Evolutionary conservation across 2,329 filamentous ascomycete genomes (phyloP), one percentile per base, ranked within the genome.

Genomic region (Botrytis elliptica): DNA sequence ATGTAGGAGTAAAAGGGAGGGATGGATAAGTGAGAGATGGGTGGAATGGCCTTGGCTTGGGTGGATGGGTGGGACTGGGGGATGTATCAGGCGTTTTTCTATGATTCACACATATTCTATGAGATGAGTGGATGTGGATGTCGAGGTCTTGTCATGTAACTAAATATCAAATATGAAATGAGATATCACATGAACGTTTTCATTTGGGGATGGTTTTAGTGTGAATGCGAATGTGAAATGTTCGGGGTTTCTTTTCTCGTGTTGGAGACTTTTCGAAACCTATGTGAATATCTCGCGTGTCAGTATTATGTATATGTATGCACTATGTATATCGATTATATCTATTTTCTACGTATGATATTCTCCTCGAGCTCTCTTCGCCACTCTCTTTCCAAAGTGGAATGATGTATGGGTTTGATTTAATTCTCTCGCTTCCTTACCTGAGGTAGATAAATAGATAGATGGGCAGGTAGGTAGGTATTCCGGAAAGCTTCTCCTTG

Each of bases 1-100:
- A 57, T 69, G 49, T 57, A 69, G 66, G 66, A 69, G 66, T 69
- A 69, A 57, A 69, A 57, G 14, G 66, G 49, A 40, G n/a, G 66
- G n/a, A 69, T 57, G 66, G 66, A 57, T 25, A 12, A 57, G 49
- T 57, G 66, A 69, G 36, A 69, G 66, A 33, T 33, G 5, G 49
- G 49, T 25, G 66, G 52, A 44, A 69, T 69, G 38, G 52, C 52
- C 49, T 57, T 33, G 29, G 66, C 5, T 29, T 57, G 52, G 52
- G 18, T 57, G 66, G n/a, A 25, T 68, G 49, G 65, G 36, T 55
- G 29, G 66, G 66, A 59, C 40, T 42, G 36, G n/a, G 18, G 36
- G 49, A 57, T 69, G 66, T 33, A 69, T 44, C 49, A 57, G 65
- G 65, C 65, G 65, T 68, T 40, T 42, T 49, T 57, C 29, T n/a